phyloP scores from a whole-genome alignment of 2,329 filamentous ascomycete genomes.

The Verticillium nubilum region DNA sequence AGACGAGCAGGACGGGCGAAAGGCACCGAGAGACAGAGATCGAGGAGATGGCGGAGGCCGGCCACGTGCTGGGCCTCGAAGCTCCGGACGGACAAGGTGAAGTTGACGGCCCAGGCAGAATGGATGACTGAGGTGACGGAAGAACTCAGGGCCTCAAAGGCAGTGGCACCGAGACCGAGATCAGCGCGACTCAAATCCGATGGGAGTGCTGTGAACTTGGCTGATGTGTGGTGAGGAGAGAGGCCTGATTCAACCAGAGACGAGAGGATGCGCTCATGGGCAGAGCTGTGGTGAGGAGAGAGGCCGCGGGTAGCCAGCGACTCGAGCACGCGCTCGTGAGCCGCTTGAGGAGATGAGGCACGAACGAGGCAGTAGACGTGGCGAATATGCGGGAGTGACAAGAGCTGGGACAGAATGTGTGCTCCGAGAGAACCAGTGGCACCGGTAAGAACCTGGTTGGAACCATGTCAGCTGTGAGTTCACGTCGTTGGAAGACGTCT shows the following conservation, averaged over 20 bases:
- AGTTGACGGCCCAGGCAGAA: conserved; percentile 50
- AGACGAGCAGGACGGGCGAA: conserved; percentile 28
- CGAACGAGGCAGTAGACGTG: conserved; percentile 44
- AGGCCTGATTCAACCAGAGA: conserved; percentile 26
- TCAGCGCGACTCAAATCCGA: conserved; percentile 32
- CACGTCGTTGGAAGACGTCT: not conserved
- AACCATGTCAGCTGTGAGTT: not conserved
- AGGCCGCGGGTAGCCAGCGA: conserved; percentile 27
- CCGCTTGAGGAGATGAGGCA: conserved; percentile 27
- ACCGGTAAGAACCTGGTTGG: conserved; percentile 47
- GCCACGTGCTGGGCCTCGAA: conserved; percentile 41
- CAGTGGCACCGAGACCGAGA: conserved; percentile 29
- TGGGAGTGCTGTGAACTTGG: conserved; percentile 30
- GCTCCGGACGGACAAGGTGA: conserved; percentile 40
- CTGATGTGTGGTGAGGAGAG: conserved; percentile 6
- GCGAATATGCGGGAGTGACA: conserved; percentile 50
- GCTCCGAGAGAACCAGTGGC: conserved; percentile 57
- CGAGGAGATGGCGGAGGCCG: conserved; percentile 38
- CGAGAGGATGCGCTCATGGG: conserved; percentile 15
- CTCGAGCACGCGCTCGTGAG: conserved; percentile 21
- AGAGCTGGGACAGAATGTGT: conserved; percentile 52
- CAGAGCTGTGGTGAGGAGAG: conserved; percentile 10
- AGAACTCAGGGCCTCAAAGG: conserved; percentile 18
- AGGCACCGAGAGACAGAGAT: conserved; percentile 28
- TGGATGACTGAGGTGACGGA: conserved; percentile 39